Evolutionary conservation across 768 basidiomycete genomes (phyloP), one percentile per base, ranked within the genome.

Genomic region (Amanita jacksonii): DNA sequence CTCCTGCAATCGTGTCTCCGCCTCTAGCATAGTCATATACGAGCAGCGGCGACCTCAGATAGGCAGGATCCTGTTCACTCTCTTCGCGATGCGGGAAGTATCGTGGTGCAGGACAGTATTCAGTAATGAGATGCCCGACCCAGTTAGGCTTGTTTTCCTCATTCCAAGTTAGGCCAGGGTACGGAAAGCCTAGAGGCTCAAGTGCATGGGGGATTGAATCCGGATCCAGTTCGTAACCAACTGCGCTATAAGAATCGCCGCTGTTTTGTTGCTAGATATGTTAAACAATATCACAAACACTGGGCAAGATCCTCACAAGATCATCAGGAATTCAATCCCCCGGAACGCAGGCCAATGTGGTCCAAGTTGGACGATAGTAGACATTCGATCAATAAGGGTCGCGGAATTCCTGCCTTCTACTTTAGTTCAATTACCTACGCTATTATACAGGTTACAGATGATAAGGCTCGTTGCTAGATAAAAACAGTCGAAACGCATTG

Each of bases 21-120:
- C 79, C 75, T 7, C 58, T 53, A 0, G 79, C 80, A 55, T 75
- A 81, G 54, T 79, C 64, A 52, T 76, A 74, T 3, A 77, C 76
- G 1, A 81, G 61, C 20, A 79, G 48, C 2, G 66, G 63, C 16
- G 54, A 46, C 42, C 54, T 23, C 28, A 51, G 16, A 54, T 65
- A 66, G 27, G 10, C 25, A 30, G 34, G 43, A 44, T 52, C 59
- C 25, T 59, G 51, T 24, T 56, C 56, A 39, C 63, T 62, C 39
- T 58, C 54, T 8, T 54, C 43, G 4, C 45, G 33, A 22, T 47
- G 49, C 20, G 68, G 61, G 38, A 57, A 44, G 51, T 54, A 67
- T 40, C 60, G 52, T 5, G 66, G 63, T 27, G 57, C 55, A n/a
- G 66, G 66, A 43, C 55, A 54, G 44, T 67, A 62, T 43, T 68